These are phyloP conservation scores for Rhytidhysteron rufulum DNA, from an alignment of 2,329 filamentous ascomycete species.

Conservation along the genomic window DNA sequence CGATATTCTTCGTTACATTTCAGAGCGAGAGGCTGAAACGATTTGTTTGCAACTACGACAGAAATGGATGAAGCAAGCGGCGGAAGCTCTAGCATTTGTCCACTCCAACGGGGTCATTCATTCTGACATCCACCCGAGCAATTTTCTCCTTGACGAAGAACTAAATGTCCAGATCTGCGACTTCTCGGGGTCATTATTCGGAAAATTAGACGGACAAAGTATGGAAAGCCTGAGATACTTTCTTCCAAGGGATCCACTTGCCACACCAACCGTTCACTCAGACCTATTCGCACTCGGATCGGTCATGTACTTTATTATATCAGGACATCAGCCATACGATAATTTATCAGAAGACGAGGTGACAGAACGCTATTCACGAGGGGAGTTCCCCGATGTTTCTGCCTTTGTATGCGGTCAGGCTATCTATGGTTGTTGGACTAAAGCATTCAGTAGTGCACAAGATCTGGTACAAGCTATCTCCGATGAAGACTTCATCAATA, in stretches of 20 bases:
- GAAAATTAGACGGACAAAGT: constrained; percentile 18
- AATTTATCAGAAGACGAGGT: constrained; percentile 27
- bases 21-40: constrained; percentile 2
- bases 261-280: constrained; percentile 18
- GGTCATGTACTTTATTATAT: constrained; percentile 34
- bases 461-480: constrained; percentile 8
- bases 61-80: constrained; percentile 12
- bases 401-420: constrained; percentile 20
- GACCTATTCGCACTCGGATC: constrained; percentile 36
- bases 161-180: constrained; percentile 37
- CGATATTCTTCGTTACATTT: constrained; percentile 11
- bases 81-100: constrained; percentile 30
- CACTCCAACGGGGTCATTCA: constrained; percentile 39
- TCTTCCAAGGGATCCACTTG: constrained; percentile 12
- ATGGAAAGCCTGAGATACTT: constrained; percentile 16
- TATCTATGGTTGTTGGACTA: constrained; percentile 29
- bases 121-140: constrained; percentile 38
- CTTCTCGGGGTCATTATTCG: constrained; percentile 33
- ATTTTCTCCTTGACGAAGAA: constrained; percentile 35
- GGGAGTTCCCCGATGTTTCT: constrained; percentile 24
- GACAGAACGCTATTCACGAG: constrained; percentile 17
- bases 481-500: constrained; percentile 1
- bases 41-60: constrained; percentile 7
- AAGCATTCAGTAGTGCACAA: constrained; percentile 10
- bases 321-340: constrained; percentile 25